A percentile compares a stretch with the other conserved stretches of the same genome.
Evolutionary conservation across 1,139 yeast genomes (phyloP).

Genomic region (Zygoascus sp.): DNA sequence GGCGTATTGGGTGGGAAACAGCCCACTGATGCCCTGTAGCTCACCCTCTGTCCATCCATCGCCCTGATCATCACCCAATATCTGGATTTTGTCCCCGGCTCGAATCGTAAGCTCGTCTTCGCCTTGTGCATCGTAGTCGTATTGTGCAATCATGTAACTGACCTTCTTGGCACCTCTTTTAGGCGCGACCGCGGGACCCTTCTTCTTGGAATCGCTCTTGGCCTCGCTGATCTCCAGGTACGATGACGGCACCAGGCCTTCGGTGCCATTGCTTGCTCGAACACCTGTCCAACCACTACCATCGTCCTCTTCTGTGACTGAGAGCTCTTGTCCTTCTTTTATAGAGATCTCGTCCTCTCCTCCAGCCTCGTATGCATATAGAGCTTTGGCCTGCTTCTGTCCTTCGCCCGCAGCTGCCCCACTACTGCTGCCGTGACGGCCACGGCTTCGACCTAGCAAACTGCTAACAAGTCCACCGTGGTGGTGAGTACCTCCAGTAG

Average conservation of each 20-base stretch:
- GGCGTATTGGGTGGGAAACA: constrained; percentile 79
- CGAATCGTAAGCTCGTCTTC: constrained; percentile 70
- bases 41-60: constrained; percentile 98
- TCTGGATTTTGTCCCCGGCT: constrained; percentile 72
- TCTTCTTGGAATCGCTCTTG: constrained; percentile 38
- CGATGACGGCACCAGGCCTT: constrained; percentile 83
- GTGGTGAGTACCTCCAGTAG: constrained; percentile 14
- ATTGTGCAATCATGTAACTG: constrained; percentile 67
- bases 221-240: constrained; percentile 53
- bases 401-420: constrained; percentile 12
- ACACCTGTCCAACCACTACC: constrained; percentile 93
- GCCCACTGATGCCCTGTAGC: constrained; percentile 62
- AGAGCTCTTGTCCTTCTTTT: constrained; percentile 55
- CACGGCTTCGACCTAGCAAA: constrained; percentile 16
- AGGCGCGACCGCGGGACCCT: constrained; percentile 82
- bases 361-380: constrained; percentile 63
- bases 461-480: constrained; percentile 19
- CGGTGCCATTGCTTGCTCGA: constrained; percentile 41
- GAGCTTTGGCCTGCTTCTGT: constrained; percentile 45
- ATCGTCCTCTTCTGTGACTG: constrained; percentile 63
- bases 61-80: constrained; percentile 71
- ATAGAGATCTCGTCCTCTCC: constrained; percentile 75
- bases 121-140: constrained; percentile 77
- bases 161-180: constrained; percentile 64
- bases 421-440: constrained; percentile 13